Conservation (phyloP, 768 basidiomycete genomes). For the Cystobasidium ongulense region DNA sequence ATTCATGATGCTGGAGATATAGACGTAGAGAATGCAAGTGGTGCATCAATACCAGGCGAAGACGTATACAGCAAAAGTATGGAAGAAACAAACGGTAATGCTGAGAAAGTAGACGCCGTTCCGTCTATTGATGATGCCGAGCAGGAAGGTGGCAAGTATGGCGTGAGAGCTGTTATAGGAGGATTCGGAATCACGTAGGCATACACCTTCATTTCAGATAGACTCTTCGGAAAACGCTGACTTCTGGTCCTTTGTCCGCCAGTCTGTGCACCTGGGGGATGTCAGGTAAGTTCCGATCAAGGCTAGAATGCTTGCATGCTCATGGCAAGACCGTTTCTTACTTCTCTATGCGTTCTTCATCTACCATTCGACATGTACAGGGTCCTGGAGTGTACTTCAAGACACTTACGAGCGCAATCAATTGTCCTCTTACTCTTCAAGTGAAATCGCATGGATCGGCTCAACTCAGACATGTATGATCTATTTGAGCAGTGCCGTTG, state of each 20-base stretch:
- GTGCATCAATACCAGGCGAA: not conserved
- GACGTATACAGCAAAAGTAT: not conserved
- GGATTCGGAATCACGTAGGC: conserved; percentile 3
- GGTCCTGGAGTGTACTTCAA: conserved; percentile 24
- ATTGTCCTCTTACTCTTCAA: not conserved
- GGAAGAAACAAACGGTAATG: not conserved
- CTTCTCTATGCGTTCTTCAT: no score
- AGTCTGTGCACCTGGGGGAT: conserved; percentile 16
- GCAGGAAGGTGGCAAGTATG: conserved; percentile 19
- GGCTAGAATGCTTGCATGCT: no score
- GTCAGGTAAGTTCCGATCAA: not conserved
- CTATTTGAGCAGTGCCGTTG: conserved; percentile 9
- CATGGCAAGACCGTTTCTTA: no score
- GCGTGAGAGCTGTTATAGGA: conserved; percentile 19
- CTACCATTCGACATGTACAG: not conserved
- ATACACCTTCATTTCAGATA: not conserved
- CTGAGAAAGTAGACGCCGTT: not conserved
- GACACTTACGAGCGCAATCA: not conserved
- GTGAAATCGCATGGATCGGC: conserved; percentile 25
- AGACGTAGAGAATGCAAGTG: not conserved
- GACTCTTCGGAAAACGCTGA: not conserved
- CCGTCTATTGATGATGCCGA: not conserved
- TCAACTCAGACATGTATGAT: conserved; percentile 19
- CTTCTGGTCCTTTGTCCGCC: not conserved
- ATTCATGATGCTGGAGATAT: not conserved